phyloP scores from a whole-genome alignment of 2,329 filamentous ascomycete species.

The Cylindrodendrum hubeiense region DNA sequence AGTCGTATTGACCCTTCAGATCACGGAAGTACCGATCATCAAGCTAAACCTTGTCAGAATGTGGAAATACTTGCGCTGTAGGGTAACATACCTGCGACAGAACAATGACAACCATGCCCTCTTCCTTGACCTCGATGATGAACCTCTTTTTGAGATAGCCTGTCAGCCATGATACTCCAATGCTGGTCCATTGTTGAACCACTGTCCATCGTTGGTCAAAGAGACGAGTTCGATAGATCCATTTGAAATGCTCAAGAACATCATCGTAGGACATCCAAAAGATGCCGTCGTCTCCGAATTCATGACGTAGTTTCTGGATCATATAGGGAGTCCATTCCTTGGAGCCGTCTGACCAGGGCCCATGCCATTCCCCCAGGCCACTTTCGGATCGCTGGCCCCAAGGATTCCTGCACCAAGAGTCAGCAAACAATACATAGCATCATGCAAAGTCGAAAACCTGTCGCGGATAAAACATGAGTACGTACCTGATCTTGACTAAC shows the following conservation, averaged over 20 bases:
- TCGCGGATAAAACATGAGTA: neutral
- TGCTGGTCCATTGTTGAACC: constrained; percentile 58
- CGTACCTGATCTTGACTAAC: constrained; percentile 60
- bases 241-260: constrained; percentile 58
- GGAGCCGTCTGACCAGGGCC: constrained; percentile 79
- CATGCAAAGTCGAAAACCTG: neutral
- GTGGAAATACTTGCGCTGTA: neutral
- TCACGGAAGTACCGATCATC: constrained; percentile 60
- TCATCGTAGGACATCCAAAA: constrained; percentile 62
- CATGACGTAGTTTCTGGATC: constrained; percentile 74
- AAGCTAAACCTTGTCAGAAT: constrained; percentile 47
- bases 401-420: constrained; percentile 66
- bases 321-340: constrained; percentile 81
- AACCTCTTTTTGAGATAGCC: constrained; percentile 61
- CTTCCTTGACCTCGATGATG: constrained; percentile 54
- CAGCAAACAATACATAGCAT: constrained; percentile 1
- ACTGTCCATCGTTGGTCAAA: constrained; percentile 61
- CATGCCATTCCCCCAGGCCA: constrained; percentile 72
- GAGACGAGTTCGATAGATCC: constrained; percentile 59
- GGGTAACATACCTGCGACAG: constrained; percentile 51
- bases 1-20: constrained; percentile 59
- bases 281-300: constrained; percentile 75
- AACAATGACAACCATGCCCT: constrained; percentile 58
- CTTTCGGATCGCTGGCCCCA: constrained; percentile 70
- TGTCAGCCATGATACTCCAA: constrained; percentile 58